A percentile compares a stretch with the other conserved stretches of the same genome.
Evolutionary conservation across 2,329 filamentous ascomycete species (phyloP).

Genomic region (Byssoonygena ceratinophila): DNA sequence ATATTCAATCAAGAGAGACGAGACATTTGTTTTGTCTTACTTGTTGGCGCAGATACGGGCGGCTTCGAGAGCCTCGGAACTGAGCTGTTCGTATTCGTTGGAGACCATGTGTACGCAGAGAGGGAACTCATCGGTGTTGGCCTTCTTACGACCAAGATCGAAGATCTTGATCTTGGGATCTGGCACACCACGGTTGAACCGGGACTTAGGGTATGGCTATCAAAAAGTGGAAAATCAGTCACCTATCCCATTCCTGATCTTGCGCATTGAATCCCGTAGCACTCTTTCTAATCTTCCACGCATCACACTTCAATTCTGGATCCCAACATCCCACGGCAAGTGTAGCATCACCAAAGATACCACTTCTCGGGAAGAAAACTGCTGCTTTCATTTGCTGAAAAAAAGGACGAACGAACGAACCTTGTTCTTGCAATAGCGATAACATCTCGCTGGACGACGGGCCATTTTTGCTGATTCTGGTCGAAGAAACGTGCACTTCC

Average conservation of each 20-base stretch:
- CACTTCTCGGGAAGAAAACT: too few species aligned
- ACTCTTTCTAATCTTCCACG: background rate
- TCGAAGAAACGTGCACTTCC: constrained; percentile 38
- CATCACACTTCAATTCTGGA: background rate
- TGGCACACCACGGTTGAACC: constrained; percentile 98
- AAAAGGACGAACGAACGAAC: too few species aligned
- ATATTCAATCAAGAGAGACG: background rate
- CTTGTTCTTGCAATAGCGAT: constrained; percentile 99
- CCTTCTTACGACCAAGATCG: constrained; percentile 97
- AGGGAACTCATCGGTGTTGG: constrained; percentile 98
- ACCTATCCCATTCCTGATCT: background rate
- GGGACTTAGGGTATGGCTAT: constrained; percentile 96
- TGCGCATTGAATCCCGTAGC: background rate
- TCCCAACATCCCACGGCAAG: background rate
- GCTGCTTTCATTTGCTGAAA: too few species aligned
- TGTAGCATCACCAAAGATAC: too few species aligned
- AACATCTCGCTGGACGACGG: constrained; percentile 97
- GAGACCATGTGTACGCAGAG: constrained; percentile 98
- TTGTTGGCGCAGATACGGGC: constrained; percentile 99
- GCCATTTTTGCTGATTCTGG: constrained; percentile 73
- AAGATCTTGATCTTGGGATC: constrained; percentile 85
- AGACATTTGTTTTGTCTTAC: constrained; percentile 39
- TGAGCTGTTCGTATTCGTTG: constrained; percentile 99
- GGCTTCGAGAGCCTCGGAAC: constrained; percentile 97
- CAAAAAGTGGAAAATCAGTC: background rate